These are phyloP conservation scores for Eucalyptus melliodora DNA, from an alignment of 345 rosid genomes.

Conservation along the genomic window DNA sequence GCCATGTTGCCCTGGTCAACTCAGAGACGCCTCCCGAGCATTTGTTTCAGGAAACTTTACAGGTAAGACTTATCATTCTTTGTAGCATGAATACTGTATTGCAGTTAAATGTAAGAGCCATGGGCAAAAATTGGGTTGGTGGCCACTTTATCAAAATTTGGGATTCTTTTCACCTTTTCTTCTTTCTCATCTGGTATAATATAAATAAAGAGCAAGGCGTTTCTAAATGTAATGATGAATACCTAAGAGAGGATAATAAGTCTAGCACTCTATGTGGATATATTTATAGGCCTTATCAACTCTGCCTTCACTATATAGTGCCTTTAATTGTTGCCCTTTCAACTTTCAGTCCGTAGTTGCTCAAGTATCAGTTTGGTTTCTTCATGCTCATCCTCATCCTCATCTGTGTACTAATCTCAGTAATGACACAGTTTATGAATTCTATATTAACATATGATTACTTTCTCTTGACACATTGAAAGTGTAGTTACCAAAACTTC, in stretches of 20 bases:
- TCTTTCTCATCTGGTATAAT: neutral
- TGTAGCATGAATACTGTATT: neutral
- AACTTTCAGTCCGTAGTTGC: neutral
- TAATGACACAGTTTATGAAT: neutral
- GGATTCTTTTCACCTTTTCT: neutral
- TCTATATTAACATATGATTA: neutral
- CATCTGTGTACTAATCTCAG: neutral
- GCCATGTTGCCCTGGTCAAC: neutral
- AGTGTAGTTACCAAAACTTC: neutral
- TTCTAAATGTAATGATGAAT: neutral
- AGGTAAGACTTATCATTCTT: constrained; percentile 23
- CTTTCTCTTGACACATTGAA: neutral
- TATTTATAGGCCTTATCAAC: neutral
- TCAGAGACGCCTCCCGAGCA: constrained; percentile 91
- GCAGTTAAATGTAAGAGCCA: neutral
- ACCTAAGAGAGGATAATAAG: neutral
- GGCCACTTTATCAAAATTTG: neutral
- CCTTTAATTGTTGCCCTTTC: neutral
- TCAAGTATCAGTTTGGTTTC: neutral
- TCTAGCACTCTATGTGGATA: neutral
- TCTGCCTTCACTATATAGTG: neutral
- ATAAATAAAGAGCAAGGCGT: neutral
- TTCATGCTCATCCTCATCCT: neutral
- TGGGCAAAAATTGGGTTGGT: neutral
- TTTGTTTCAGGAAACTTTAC: constrained; percentile 96